A percentile compares a stretch with the other conserved stretches of the same genome.
Conservation (phyloP, 176 grass and related monocot species). For the Carex cristatella region DNA sequence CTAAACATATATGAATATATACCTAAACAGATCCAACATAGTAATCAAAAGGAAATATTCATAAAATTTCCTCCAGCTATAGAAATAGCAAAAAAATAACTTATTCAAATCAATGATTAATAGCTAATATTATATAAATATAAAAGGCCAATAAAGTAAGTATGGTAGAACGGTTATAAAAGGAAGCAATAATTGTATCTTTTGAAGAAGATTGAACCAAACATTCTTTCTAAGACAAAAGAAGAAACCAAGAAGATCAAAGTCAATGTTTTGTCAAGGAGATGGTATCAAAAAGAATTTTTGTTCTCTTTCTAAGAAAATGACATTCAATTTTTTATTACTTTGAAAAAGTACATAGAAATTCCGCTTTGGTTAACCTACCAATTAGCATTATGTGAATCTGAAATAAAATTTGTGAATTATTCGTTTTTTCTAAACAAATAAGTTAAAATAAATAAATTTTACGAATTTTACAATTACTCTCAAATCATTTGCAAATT, state of each 20-base stretch:
- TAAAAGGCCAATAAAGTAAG: not conserved
- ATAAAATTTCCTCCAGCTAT: too few species aligned
- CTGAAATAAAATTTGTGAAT: not conserved
- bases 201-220: not conserved
- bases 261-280: constrained; percentile 13
- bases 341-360: not conserved
- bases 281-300: not conserved
- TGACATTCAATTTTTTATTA: not conserved
- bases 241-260: not conserved
- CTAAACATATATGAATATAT: too few species aligned
- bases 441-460: too few species aligned
- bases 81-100: too few species aligned
- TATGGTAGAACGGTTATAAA: not conserved
- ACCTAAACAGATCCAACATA: too few species aligned
- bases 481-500: too few species aligned
- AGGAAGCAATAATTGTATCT: constrained; percentile 8
- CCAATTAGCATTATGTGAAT: not conserved
- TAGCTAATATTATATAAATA: not conserved
- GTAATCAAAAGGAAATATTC: too few species aligned
- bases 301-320: constrained; percentile 3
- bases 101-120: not conserved
- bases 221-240: not conserved
- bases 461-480: too few species aligned
- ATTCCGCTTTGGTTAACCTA: constrained; percentile 7
- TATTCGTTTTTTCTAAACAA: too few species aligned